Evolutionary conservation across 495 filamentous ascomycete genomes (phyloP).

Genomic region (Paragyromitra xinjiangensis): DNA sequence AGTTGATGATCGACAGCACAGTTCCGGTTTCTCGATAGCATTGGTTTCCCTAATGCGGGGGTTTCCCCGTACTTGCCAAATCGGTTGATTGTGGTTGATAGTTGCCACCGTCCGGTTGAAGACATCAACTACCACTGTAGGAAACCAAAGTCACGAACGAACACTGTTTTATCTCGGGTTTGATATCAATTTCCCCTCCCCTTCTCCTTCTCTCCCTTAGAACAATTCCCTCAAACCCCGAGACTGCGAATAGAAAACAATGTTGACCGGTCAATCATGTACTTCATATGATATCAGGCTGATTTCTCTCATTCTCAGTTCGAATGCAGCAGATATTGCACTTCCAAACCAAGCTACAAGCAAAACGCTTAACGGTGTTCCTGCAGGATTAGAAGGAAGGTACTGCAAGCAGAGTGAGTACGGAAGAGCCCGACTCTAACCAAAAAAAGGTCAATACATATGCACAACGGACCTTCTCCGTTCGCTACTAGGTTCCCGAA

Average conservation of each 20-base stretch:
- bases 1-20: conserved; percentile 2
- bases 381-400: not conserved
- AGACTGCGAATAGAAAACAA: not conserved
- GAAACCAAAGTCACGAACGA: not conserved
- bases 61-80: conserved; percentile 34
- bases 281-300: not conserved
- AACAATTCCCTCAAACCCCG: not conserved
- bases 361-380: not conserved
- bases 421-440: not conserved
- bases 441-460: conserved; percentile 11
- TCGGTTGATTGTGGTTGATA: not conserved
- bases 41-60: conserved; percentile 24
- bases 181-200: not conserved
- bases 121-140: not conserved
- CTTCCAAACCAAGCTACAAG: not conserved
- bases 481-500: not conserved
- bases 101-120: not conserved
- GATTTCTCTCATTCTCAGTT: not conserved
- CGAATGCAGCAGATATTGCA: not conserved
- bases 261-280: not conserved
- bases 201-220: not conserved
- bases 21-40: conserved; percentile 16
- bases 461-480: conserved; percentile 36
- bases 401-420: not conserved
- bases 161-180: not conserved